Conservation (phyloP, 495 filamentous ascomycete genomes). For the Clavariopsis aquatica region DNA sequence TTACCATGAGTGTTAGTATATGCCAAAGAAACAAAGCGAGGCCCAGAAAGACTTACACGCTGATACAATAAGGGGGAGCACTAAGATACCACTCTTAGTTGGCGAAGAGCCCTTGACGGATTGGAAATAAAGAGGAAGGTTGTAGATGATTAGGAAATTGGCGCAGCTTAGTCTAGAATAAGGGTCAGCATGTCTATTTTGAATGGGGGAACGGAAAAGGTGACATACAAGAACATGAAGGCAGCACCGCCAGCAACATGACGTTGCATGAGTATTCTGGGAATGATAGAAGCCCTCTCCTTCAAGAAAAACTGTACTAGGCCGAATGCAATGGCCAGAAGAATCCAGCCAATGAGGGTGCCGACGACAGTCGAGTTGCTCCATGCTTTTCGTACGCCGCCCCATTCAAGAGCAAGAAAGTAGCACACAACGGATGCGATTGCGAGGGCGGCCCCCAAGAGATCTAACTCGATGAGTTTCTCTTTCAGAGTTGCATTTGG, state of each 20-base stretch:
- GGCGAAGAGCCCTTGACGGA: constrained; percentile 55
- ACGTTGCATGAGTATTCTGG: constrained; percentile 21
- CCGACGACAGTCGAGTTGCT: constrained; percentile 16
- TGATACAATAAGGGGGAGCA: constrained; percentile 60
- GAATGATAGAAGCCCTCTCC: constrained; percentile 14
- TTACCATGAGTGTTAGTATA: neutral
- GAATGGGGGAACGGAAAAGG: neutral
- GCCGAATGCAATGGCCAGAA: constrained; percentile 21
- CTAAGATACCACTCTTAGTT: constrained; percentile 57
- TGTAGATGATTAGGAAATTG: constrained; percentile 54
- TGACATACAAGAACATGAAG: neutral
- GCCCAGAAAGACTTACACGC: constrained; percentile 33
- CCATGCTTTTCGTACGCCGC: constrained; percentile 16
- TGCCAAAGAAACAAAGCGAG: neutral
- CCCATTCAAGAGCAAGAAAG: constrained; percentile 25
- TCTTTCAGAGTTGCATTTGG: constrained; percentile 8
- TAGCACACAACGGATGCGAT: constrained; percentile 17
- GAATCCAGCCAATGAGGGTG: constrained; percentile 31
- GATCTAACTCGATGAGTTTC: constrained; percentile 29
- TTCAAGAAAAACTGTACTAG: constrained; percentile 1
- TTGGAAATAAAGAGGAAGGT: constrained; percentile 64
- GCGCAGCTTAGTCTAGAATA: constrained; percentile 41
- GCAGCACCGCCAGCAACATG: constrained; percentile 23
- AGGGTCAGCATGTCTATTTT: constrained; percentile 31
- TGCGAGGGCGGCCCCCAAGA: constrained; percentile 15